phyloP scores from a whole-genome alignment of 495 filamentous ascomycete species.

The Amorphotheca resinae region DNA sequence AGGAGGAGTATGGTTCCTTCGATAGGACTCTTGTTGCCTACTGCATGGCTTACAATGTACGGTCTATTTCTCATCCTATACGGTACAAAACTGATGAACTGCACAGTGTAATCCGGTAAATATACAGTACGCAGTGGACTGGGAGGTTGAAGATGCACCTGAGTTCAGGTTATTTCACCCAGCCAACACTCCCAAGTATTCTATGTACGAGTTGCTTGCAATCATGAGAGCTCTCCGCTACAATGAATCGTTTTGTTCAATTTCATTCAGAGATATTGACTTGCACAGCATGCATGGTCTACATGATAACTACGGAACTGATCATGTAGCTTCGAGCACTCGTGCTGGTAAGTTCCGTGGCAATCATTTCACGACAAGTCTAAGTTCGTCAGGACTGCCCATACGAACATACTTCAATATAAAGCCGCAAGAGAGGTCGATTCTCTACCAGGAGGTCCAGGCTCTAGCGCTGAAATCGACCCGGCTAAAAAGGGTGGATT shows the following conservation, averaged over 20 bases:
- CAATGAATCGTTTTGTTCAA: conserved; percentile 76
- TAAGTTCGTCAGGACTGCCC: conserved; percentile 30
- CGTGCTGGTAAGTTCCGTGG: conserved; percentile 17
- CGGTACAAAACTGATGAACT: neutral
- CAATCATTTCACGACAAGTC: neutral
- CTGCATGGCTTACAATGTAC: conserved; percentile 52
- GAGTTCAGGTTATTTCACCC: conserved; percentile 71
- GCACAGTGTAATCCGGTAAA: conserved; percentile 50
- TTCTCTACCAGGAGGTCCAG: conserved; percentile 63
- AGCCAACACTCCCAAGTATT: conserved; percentile 49
- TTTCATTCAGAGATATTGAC: conserved; percentile 69
- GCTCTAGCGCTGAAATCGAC: conserved; percentile 58
- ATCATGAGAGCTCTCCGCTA: conserved; percentile 80
- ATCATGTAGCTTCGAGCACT: conserved; percentile 49
- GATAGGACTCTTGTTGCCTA: conserved; percentile 79
- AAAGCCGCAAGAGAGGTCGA: conserved; percentile 40
- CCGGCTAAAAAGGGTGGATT: conserved; percentile 50
- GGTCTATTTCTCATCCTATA: neutral
- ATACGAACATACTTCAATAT: conserved; percentile 34
- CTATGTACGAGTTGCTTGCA: conserved; percentile 63
- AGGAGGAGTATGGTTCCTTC: conserved; percentile 73
- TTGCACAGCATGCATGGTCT: conserved; percentile 55
- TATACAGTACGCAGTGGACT: conserved; percentile 65
- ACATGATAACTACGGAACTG: conserved; percentile 46
- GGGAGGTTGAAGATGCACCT: conserved; percentile 66